These are phyloP conservation scores for Phytophthora cactorum DNA, from an alignment of 352 stramenopile genomes.

Conservation along the genomic window DNA sequence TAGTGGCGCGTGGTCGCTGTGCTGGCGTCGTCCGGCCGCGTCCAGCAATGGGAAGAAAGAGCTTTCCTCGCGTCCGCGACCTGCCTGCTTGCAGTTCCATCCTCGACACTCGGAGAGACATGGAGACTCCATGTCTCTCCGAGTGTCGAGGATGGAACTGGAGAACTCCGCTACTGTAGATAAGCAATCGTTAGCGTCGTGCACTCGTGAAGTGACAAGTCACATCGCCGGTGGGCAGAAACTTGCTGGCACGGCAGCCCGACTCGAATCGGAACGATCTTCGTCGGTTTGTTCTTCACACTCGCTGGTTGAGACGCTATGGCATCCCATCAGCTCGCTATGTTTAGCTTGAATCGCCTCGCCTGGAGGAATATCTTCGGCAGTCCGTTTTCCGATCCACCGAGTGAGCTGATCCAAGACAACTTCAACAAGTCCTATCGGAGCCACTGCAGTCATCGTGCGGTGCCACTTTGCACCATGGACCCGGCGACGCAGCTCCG, in stretches of 20 bases:
- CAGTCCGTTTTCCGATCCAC: not conserved
- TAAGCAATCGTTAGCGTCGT: constrained; percentile 32
- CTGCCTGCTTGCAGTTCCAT: constrained; percentile 1
- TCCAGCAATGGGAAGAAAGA: constrained; percentile 17
- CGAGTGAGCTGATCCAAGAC: constrained; percentile 3
- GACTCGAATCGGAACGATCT: constrained; percentile 13
- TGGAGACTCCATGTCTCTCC: constrained; percentile 5
- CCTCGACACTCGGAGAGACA: constrained; percentile 19
- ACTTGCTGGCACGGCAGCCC: constrained; percentile 20
- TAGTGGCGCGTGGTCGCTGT: constrained; percentile 16
- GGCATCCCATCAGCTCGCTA: constrained; percentile 7
- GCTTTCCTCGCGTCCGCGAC: constrained; percentile 16
- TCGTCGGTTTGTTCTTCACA: constrained; percentile 6
- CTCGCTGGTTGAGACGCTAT: constrained; percentile 1
- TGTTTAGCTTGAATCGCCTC: constrained; percentile 11
- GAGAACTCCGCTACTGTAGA: not conserved
- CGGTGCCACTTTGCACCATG: constrained; percentile 31
- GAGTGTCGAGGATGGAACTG: not conserved
- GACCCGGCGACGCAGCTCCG: constrained; percentile 25
- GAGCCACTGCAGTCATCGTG: constrained; percentile 22
- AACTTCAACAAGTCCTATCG: constrained; percentile 22
- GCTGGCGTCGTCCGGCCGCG: constrained; percentile 16
- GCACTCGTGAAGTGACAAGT: constrained; percentile 10
- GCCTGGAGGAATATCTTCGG: not conserved
- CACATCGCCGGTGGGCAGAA: constrained; percentile 13